Conservation (phyloP, 441 rosid species). For the Euphorbia schlechtendalii region DNA sequence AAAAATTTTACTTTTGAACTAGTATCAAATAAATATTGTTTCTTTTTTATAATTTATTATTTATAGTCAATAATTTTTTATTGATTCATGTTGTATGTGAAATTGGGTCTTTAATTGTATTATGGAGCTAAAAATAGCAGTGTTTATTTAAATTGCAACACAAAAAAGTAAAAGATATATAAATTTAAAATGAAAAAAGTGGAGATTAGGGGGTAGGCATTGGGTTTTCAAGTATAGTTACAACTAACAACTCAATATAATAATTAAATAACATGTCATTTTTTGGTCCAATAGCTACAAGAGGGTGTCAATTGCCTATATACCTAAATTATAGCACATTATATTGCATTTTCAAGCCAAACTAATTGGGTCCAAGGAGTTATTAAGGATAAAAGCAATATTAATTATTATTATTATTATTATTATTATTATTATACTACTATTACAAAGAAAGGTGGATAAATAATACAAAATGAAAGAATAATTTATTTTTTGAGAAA, state of each 20-base stretch:
- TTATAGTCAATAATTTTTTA: too few species aligned
- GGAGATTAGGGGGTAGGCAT: background rate
- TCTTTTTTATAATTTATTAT: too few species aligned
- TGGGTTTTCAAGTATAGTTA: conserved; percentile 10
- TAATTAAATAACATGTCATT: background rate
- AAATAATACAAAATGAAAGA: conserved; percentile 28
- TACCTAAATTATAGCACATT: background rate
- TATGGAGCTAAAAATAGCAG: background rate
- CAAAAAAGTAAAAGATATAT: too few species aligned
- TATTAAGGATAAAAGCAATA: conserved; percentile 5
- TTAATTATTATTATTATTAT: too few species aligned
- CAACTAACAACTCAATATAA: conserved; percentile 1
- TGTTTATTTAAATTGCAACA: too few species aligned
- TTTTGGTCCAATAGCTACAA: background rate
- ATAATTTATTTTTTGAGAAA: background rate
- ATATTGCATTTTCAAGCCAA: conserved; percentile 1
- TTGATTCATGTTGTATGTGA: too few species aligned
- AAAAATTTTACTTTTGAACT: too few species aligned
- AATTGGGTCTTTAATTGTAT: too few species aligned
- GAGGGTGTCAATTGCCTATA: conserved; percentile 2
- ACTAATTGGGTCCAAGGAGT: conserved; percentile 6
- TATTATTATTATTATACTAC: too few species aligned
- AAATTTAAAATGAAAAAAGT: too few species aligned
- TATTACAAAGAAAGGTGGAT: conserved; percentile 26
- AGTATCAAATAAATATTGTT: too few species aligned